These are phyloP conservation scores for Calendula officinalis DNA, from an alignment of 129 eudicot species.

Conservation along the genomic window DNA sequence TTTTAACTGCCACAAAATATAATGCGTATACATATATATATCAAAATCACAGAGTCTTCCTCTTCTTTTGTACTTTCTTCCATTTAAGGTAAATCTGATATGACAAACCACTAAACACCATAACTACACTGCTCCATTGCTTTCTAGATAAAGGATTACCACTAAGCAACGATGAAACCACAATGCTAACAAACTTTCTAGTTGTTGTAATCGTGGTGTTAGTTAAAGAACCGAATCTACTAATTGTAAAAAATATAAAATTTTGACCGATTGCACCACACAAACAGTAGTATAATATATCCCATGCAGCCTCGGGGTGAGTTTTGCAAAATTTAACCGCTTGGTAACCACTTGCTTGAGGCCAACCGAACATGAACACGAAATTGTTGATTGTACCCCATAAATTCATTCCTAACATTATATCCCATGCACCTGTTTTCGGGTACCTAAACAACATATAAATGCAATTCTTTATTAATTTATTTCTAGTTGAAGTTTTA, in stretches of 20 bases:
- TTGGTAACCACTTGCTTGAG: conserved; percentile 81
- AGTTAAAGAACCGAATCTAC: conserved; percentile 88
- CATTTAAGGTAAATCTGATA: conserved; percentile 94
- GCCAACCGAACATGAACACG: conserved; percentile 96
- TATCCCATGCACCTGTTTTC: conserved; percentile 92
- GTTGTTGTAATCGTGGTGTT: conserved; percentile 98
- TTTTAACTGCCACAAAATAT: conserved; percentile 4
- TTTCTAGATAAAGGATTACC: conserved; percentile 81
- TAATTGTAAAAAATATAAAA: conserved; percentile 85
- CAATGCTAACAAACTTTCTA: conserved; percentile 94
- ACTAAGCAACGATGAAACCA: conserved; percentile 84
- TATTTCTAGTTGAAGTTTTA: background rate
- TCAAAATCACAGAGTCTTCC: conserved; percentile 43
- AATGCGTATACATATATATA: background rate
- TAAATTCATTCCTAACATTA: conserved; percentile 96
- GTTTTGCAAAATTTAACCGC: conserved; percentile 83
- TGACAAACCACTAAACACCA: conserved; percentile 92
- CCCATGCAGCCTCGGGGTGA: conserved; percentile 98
- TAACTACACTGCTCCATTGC: conserved; percentile 89
- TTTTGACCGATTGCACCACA: conserved; percentile 98
- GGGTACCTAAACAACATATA: conserved; percentile 58
- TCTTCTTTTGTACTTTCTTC: conserved; percentile 74
- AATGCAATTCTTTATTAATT: background rate
- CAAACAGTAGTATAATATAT: conserved; percentile 74
- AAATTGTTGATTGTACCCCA: conserved; percentile 91